Evolutionary conservation across 2,329 filamentous ascomycete genomes (phyloP).

Genomic region (Paraconiothyrium brasiliense): DNA sequence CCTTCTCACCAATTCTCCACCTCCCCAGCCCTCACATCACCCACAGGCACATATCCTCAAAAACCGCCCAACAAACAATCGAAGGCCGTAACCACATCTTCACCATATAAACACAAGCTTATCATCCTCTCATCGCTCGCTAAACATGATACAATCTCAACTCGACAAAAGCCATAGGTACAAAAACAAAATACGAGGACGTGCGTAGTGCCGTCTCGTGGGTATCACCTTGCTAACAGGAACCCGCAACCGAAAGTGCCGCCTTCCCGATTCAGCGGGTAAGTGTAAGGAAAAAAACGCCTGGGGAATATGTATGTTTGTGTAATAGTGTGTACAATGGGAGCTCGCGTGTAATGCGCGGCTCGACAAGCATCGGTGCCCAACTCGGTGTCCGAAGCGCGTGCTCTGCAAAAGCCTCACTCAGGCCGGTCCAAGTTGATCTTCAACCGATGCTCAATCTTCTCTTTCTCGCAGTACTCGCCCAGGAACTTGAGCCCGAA

Average conservation of each 20-base stretch:
- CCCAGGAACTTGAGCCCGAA: constrained; percentile 54
- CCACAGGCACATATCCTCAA: no score
- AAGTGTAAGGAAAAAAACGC: background rate
- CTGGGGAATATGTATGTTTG: background rate
- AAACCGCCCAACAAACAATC: no score
- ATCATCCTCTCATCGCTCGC: no score
- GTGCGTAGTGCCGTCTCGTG: constrained; percentile 16
- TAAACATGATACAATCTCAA: no score
- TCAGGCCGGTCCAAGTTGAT: constrained; percentile 41
- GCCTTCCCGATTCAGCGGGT: background rate
- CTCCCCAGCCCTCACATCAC: no score
- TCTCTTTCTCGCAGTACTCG: constrained; percentile 54
- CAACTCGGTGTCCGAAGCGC: no score
- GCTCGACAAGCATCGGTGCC: no score
- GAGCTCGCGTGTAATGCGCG: no score
- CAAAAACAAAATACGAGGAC: constrained; percentile 1
- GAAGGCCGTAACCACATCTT: no score
- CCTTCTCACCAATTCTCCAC: no score
- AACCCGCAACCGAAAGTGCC: background rate
- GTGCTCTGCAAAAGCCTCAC: constrained; percentile 14
- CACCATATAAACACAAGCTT: no score
- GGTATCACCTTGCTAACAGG: constrained; percentile 24
- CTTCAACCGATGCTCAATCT: constrained; percentile 35
- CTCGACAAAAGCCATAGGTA: background rate
- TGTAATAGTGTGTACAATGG: background rate